Evolutionary conservation across 495 filamentous ascomycete species (phyloP).

Genomic region (Thermothielavioides terrestris): DNA sequence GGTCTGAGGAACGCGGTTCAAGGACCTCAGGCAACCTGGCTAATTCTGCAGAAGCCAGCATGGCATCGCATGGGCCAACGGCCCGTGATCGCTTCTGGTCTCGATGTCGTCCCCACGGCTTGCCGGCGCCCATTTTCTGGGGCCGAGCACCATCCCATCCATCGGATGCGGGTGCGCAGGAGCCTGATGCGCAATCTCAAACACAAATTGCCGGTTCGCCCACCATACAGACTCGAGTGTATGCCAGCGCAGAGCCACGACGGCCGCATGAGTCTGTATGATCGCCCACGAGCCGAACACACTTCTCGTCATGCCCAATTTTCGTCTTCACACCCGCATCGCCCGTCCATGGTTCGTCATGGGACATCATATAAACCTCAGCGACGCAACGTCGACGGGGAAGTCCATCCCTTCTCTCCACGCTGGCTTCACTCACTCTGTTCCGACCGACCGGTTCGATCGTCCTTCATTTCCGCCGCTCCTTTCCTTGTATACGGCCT

Average conservation of each 20-base stretch:
- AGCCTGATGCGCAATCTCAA: constrained; percentile 8
- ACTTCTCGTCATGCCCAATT: constrained; percentile 14
- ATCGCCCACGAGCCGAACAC: constrained; percentile 11
- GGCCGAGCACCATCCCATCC: not conserved
- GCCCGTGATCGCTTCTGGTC: not conserved
- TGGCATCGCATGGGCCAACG: not conserved
- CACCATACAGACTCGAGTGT: not conserved
- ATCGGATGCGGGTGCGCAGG: not conserved
- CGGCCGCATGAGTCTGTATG: constrained; percentile 15
- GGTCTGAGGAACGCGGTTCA: not conserved
- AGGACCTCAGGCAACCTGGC: constrained; percentile 1
- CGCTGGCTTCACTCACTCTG: constrained; percentile 9
- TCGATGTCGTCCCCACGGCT: constrained; percentile 1
- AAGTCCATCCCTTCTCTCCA: not conserved
- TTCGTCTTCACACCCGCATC: not conserved
- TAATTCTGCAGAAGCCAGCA: not conserved
- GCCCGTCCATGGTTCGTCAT: not conserved
- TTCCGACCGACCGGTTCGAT: constrained; percentile 26
- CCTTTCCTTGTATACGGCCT: constrained; percentile 9
- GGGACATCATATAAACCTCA: not conserved
- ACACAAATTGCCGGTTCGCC: not conserved
- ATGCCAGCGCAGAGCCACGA: not conserved
- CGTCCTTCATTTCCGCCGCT: constrained; percentile 3
- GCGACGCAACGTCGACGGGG: not conserved
- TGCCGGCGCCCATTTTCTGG: not conserved